These are phyloP conservation scores for Venturia oleaginea DNA, from an alignment of 2,329 filamentous ascomycete species.

Conservation along the genomic window DNA sequence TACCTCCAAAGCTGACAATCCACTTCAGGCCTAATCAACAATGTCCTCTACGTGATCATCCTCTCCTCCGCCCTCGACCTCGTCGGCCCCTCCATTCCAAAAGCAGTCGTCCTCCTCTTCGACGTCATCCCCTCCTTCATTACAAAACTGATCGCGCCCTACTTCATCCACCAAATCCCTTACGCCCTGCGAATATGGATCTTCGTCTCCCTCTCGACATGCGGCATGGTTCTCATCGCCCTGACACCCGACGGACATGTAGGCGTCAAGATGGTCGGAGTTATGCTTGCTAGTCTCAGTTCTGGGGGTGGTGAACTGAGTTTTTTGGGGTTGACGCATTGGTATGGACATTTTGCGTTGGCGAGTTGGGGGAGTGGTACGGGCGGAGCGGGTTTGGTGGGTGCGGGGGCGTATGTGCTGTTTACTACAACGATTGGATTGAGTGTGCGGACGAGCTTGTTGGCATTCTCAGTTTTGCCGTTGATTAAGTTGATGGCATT, in stretches of 20 bases:
- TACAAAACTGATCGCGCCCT: constrained; percentile 80
- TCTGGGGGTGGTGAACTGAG: constrained; percentile 83
- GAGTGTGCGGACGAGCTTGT: constrained; percentile 61
- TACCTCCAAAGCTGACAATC: neutral
- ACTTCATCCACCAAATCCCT: constrained; percentile 83
- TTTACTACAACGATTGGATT: constrained; percentile 74
- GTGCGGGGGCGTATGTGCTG: constrained; percentile 78
- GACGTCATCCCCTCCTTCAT: constrained; percentile 86
- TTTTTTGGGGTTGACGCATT: constrained; percentile 86
- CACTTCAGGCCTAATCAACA: constrained; percentile 75
- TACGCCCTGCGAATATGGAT: constrained; percentile 66
- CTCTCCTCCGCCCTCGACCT: constrained; percentile 92
- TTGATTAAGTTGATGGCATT: constrained; percentile 77
- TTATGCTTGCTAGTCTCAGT: constrained; percentile 75
- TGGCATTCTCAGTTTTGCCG: constrained; percentile 72
- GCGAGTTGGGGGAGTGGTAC: constrained; percentile 91
- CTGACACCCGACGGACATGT: constrained; percentile 56
- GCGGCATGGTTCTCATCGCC: constrained; percentile 83
- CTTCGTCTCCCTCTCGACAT: constrained; percentile 66
- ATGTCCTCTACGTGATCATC: constrained; percentile 95
- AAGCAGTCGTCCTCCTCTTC: constrained; percentile 84
- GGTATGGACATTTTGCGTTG: constrained; percentile 78
- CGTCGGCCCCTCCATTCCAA: constrained; percentile 76
- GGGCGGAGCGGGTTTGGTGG: constrained; percentile 77
- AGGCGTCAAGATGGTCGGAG: constrained; percentile 67